Percentiles rank a stretch among this genome's conserved stretches.
phyloP scores from a whole-genome alignment of 108 stramenopile genomes.

The Phaeodactylum tricornutum region DNA sequence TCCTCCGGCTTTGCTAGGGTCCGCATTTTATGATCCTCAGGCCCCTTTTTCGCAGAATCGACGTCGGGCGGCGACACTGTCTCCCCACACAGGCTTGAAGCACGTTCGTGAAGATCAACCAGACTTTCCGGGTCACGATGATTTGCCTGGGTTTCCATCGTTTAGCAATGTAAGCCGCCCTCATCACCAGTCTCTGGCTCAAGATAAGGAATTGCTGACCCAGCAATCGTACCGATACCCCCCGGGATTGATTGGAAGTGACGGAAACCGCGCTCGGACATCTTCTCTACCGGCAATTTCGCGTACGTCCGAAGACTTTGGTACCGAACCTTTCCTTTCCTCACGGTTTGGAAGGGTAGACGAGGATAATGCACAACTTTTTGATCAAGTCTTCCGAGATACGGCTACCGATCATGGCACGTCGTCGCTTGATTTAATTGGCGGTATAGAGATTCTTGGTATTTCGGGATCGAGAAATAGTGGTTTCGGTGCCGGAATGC shows the following conservation, averaged over 20 bases:
- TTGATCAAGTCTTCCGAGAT: too few relatives aligned
- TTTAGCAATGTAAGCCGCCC: neutral
- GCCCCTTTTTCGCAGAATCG: too few relatives aligned
- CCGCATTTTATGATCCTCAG: too few relatives aligned
- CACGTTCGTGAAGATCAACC: constrained; percentile 32
- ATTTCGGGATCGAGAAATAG: too few relatives aligned
- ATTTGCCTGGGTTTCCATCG: constrained; percentile 3
- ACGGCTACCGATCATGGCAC: too few relatives aligned
- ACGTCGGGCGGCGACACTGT: constrained; percentile 46
- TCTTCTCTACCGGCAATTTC: constrained; percentile 21
- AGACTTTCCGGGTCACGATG: constrained; percentile 8
- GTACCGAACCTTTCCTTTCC: constrained; percentile 5
- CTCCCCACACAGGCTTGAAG: constrained; percentile 42
- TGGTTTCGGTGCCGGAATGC: too few relatives aligned
- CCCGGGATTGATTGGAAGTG: neutral
- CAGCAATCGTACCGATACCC: neutral
- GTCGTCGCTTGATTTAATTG: too few relatives aligned
- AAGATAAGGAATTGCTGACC: neutral
- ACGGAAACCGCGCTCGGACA: constrained; percentile 21
- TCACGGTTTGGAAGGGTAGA: neutral
- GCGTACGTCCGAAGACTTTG: constrained; percentile 17
- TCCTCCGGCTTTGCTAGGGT: too few relatives aligned
- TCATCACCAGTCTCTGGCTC: neutral
- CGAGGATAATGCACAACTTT: too few relatives aligned
- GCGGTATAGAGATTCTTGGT: too few relatives aligned